Evolutionary conservation across 805 yeast species (phyloP), one percentile per base, ranked within the genome.

Genomic region (Soucietia sequanensis): DNA sequence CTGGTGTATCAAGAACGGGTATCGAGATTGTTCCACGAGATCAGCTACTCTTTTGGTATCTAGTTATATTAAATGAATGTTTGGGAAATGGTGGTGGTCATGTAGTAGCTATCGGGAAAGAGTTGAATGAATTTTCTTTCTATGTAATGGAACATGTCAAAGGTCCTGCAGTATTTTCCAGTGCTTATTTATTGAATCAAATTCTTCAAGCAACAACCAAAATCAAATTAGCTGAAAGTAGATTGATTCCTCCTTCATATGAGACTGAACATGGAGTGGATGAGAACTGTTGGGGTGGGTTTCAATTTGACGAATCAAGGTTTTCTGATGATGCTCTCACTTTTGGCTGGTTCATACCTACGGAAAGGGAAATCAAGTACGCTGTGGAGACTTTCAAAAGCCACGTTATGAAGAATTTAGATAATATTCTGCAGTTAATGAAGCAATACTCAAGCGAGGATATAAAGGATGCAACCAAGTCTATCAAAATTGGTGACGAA

Each of bases 291-390:
- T 85, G 95, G 95, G 95, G 95, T 30, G 88, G 79, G 0, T 71
- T 76, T 38, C 88, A 82, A 45, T 77, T 80, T 46, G 76, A 73
- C 41, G 58, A 67, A 0, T 48, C 57, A 13, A 66, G 86, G 42
- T 78, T 81, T 34, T 52, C 67, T 1, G 37, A 49, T 9, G 72
- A 72, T 10, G 72, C 75, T 41, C 54, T 84, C 22, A 48, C 68
- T 1, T 80, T 88, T 44, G 62, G 70, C 1, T 91, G 99, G 99
- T 87, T 81, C 48, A 54, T 70, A 1, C 97, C 98, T 0, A 51
- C 68, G 1, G 58, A 57, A 2, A 58, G 48, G 2, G 89, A 82
- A 30, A 62, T 86, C 2, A 62, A 63, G 0, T 74, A 76, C 49
- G 90, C 95, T 0, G 70, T 80, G 4, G 70, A 74, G 3, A 58